Evolutionary conservation across 805 yeast genomes (phyloP).

Genomic region (Wickerhamiella australiensis): DNA sequence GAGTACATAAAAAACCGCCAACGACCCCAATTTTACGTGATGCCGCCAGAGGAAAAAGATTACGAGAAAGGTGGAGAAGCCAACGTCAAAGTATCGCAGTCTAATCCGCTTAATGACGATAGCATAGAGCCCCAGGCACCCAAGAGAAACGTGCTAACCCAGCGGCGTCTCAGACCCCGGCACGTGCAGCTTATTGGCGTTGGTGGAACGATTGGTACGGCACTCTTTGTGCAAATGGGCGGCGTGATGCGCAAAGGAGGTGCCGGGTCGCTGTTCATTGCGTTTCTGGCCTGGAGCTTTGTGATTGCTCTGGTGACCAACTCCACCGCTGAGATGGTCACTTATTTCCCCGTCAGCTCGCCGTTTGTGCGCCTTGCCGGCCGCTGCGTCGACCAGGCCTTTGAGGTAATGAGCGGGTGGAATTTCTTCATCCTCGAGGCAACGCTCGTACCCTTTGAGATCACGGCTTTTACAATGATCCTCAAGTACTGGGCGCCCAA

Average conservation of each 20-base stretch:
- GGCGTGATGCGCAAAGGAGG: constrained; percentile 53
- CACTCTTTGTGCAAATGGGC: constrained; percentile 22
- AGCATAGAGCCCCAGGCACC: not conserved
- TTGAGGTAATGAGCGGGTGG: constrained; percentile 69
- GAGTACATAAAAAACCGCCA: not conserved
- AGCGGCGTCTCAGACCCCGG: constrained; percentile 26
- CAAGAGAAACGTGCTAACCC: not conserved
- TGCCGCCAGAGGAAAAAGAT: not conserved
- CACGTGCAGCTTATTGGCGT: constrained; percentile 34
- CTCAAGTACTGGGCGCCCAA: constrained; percentile 73
- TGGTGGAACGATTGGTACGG: constrained; percentile 24
- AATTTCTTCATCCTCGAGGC: constrained; percentile 68
- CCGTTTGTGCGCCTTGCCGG: constrained; percentile 69
- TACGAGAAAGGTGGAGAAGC: not conserved
- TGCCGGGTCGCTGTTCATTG: constrained; percentile 53
- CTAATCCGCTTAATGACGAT: not conserved
- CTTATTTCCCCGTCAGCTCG: constrained; percentile 61
- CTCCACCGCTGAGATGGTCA: constrained; percentile 67
- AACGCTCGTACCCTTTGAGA: constrained; percentile 70
- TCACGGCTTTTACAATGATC: constrained; percentile 68
- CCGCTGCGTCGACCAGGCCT: constrained; percentile 61
- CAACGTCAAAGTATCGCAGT: not conserved
- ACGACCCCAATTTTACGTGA: not conserved
- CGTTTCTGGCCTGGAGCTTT: constrained; percentile 55
- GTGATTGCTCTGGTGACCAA: constrained; percentile 57